Conservation (phyloP, 208 protist genomes). For the Crithidia brevicula region DNA sequence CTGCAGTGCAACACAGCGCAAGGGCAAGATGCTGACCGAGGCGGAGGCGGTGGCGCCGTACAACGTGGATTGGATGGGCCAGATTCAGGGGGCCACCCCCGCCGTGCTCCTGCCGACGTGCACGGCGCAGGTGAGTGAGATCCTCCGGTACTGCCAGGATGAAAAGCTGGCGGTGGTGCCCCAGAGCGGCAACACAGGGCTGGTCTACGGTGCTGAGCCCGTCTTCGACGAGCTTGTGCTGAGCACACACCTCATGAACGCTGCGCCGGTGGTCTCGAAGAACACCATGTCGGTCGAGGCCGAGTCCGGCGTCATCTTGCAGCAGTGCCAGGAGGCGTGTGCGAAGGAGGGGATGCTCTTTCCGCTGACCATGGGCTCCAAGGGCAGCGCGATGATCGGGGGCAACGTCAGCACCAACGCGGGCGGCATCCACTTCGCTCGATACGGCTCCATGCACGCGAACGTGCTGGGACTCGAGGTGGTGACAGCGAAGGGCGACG, state of each 20-base stretch:
- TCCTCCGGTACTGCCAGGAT: slow-evolving; percentile 93
- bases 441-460: slow-evolving; percentile 96
- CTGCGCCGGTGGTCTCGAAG: slow-evolving; percentile 67
- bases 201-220: slow-evolving; percentile 94
- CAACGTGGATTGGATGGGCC: slow-evolving; percentile 77
- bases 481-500: slow-evolving; percentile 82
- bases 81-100: slow-evolving; percentile 53
- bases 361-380: slow-evolving; percentile 96
- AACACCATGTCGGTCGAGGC: slow-evolving; percentile 76
- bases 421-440: slow-evolving; percentile 95
- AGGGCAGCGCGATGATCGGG: slow-evolving; percentile 97
- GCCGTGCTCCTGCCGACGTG: slow-evolving; percentile 68
- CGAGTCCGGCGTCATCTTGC: slow-evolving; percentile 92
- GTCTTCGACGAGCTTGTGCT: slow-evolving; percentile 94
- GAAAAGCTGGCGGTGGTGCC: slow-evolving; percentile 93
- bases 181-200: slow-evolving; percentile 97
- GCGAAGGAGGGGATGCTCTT: slow-evolving; percentile 83
- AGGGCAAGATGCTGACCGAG: slow-evolving; percentile 58
- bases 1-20: slow-evolving; percentile 42
- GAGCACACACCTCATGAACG: slow-evolving; percentile 91
- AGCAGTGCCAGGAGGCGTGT: slow-evolving; percentile 87
- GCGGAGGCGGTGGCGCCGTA: slow-evolving; percentile 48
- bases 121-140: slow-evolving; percentile 61
- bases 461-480: slow-evolving; percentile 95
- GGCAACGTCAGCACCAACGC: slow-evolving; percentile 97